Evolutionary conservation across 805 yeast species (phyloP), one percentile per base, ranked within the genome.

Genomic region (Saccharomycopsis schoenii): DNA sequence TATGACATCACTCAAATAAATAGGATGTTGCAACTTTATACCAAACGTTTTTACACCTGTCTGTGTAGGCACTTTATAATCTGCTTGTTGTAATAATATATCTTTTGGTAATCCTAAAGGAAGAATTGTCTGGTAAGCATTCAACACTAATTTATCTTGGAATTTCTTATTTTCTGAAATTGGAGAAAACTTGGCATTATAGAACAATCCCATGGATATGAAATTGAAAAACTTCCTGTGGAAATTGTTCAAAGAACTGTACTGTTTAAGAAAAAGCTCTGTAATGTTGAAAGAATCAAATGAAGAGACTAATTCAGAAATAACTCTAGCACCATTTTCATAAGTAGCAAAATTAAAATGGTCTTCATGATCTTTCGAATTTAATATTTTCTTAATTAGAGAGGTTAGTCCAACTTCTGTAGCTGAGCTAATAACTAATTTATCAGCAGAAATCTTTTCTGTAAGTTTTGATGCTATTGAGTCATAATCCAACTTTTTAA

Each of bases 21-120:
- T 64, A 9, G 80, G 78, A 43, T 74, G 73, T 10, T 69, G 63
- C 58, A 77, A 76, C 59, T 73, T 69, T 14, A 76, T 68, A 0
- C 77, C 77, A 60, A 64, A 62, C 3, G 64, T 64, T 52, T 64
- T 64, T 29, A 64, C 41, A 10, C 66, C 66, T 6, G 66, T 64
- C 25, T 57, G 24, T 11, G 12, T 50, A 4, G 56, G 57, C 17
- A 25, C 41, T 34, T 62, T 62, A 47, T 47, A 21, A 3, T 47
- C 34, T 24, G 21, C 4, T 15, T 21, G 14, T 12, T 24, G 29
- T 25, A 47, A 47, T 47, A 47, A 12, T 47, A 25, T 24, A 47
- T 64, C 66, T 25, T 55, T 61, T 15, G 64, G 65, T 29, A 62
- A 11, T n/a, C 19, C 50, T 17, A 17, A 51, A 15, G 61, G 59